A percentile compares a stretch with the other conserved stretches of the same genome.
Evolutionary conservation across 208 protist genomes (phyloP).

Genomic region (Trypanosoma grayi): DNA sequence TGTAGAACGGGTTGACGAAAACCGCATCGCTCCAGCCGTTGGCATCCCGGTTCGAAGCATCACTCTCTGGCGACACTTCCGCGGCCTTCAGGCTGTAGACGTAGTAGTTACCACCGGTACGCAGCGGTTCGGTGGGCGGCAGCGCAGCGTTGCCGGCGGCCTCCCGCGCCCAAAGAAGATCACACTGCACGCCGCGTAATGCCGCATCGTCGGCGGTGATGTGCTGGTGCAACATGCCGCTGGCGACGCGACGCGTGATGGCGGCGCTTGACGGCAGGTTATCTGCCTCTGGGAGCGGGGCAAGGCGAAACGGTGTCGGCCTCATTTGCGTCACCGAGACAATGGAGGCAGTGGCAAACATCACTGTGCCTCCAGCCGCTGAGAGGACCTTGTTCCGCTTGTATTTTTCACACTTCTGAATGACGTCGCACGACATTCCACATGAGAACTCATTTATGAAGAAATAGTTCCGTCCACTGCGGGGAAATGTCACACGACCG

Average conservation of each 20-base stretch:
- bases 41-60: not conserved
- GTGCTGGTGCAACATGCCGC: conserved; percentile 9
- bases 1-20: conserved; percentile 22
- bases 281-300: conserved; percentile 31
- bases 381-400: conserved; percentile 37
- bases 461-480: conserved; percentile 46
- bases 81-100: not conserved
- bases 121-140: conserved; percentile 18
- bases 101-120: conserved; percentile 24
- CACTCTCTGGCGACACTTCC: not conserved
- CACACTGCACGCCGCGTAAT: conserved; percentile 16
- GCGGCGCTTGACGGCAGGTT: conserved; percentile 18
- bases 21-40: not conserved
- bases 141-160: not conserved
- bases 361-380: conserved; percentile 35
- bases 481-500: conserved; percentile 68
- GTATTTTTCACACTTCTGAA: conserved; percentile 53
- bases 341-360: conserved; percentile 57
- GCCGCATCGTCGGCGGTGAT: conserved; percentile 1
- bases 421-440: conserved; percentile 81
- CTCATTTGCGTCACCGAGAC: conserved; percentile 48
- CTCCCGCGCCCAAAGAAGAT: conserved; percentile 8
- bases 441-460: conserved; percentile 86
- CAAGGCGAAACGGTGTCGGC: conserved; percentile 49
- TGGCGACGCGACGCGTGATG: not conserved